Evolutionary conservation across 208 protist genomes (phyloP).

Genomic region (Spongospora subterranea): DNA sequence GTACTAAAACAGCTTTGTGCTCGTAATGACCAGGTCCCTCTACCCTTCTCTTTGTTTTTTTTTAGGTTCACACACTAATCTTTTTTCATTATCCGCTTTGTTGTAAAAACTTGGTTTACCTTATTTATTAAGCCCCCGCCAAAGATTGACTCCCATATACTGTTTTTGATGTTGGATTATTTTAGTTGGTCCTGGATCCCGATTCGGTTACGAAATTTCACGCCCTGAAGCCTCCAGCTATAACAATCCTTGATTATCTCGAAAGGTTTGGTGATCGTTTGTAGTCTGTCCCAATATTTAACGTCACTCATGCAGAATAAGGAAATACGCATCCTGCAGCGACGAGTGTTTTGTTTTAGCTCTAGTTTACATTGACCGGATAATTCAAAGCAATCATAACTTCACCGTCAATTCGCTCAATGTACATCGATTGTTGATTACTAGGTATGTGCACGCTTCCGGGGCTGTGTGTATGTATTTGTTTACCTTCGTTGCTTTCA

Average conservation of each 20-base stretch:
- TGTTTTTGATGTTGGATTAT: too few species aligned
- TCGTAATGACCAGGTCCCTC: constrained; percentile 56
- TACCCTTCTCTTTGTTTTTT: background rate
- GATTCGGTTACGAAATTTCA: constrained; percentile 64
- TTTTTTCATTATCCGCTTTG: background rate
- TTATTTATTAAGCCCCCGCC: too few species aligned
- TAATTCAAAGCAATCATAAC: constrained; percentile 65
- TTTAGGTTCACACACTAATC: background rate
- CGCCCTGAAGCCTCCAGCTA: constrained; percentile 64
- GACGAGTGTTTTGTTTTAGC: constrained; percentile 75
- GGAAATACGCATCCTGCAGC: constrained; percentile 70
- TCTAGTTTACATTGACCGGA: constrained; percentile 74
- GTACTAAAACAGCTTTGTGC: constrained; percentile 63
- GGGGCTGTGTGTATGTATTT: background rate
- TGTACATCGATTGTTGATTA: constrained; percentile 75
- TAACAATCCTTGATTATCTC: constrained; percentile 68
- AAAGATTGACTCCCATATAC: too few species aligned
- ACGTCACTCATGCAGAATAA: constrained; percentile 3
- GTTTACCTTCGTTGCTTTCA: background rate
- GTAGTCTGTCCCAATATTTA: background rate
- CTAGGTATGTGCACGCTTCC: constrained; percentile 50
- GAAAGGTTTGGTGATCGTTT: constrained; percentile 60
- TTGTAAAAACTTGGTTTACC: too few species aligned
- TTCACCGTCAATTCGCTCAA: constrained; percentile 73
- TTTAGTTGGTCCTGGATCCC: constrained; percentile 49